Conservation (phyloP, 2,329 filamentous ascomycete species). For the Verticillium dahliae region DNA sequence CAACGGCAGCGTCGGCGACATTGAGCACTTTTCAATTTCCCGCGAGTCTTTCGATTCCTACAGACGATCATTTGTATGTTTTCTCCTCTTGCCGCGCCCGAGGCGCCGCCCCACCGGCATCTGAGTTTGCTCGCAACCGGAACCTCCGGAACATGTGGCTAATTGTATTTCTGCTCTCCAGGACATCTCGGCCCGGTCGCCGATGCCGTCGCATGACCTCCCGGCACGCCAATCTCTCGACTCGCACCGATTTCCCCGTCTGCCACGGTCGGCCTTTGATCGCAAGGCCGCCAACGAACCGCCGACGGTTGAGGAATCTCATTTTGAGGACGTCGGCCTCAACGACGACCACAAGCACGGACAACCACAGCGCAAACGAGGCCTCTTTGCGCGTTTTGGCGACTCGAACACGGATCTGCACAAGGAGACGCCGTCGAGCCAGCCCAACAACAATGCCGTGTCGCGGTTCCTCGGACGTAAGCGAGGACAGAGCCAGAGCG, state of each 20-base stretch:
- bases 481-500: conserved; percentile 65
- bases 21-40: conserved; percentile 91
- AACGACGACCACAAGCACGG: conserved; percentile 50
- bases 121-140: neutral
- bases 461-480: conserved; percentile 62
- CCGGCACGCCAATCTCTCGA: conserved; percentile 75
- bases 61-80: conserved; percentile 82
- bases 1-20: conserved; percentile 63
- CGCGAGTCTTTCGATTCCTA: conserved; percentile 97
- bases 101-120: neutral
- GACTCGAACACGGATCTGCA: conserved; percentile 37
- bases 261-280: conserved; percentile 54
- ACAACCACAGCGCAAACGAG: conserved; percentile 45
- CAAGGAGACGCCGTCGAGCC: conserved; percentile 21
- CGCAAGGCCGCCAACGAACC: conserved; percentile 50
- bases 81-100: neutral
- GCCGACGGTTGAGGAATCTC: conserved; percentile 64
- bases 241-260: conserved; percentile 58
- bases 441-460: conserved; percentile 27
- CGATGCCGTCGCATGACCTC: conserved; percentile 54
- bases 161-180: conserved; percentile 26
- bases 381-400: conserved; percentile 76
- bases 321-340: conserved; percentile 84
- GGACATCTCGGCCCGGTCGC: conserved; percentile 88
- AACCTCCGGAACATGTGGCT: neutral